phyloP scores from a whole-genome alignment of 345 rosid species.

The Cardamine chenopodiifolia region DNA sequence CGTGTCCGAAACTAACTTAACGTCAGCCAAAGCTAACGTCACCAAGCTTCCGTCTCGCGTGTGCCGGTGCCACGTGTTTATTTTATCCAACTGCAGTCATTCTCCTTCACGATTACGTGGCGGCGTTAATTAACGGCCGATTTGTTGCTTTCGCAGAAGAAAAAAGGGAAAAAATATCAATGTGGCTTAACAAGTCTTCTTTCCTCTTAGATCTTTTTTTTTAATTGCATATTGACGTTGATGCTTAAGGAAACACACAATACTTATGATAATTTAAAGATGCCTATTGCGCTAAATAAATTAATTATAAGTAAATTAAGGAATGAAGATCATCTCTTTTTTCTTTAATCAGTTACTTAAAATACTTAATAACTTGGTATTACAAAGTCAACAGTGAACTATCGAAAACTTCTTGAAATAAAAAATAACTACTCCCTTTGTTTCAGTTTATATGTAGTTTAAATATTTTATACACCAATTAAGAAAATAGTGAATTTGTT shows the following conservation, averaged over 20 bases:
- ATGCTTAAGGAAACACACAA: constrained; percentile 5
- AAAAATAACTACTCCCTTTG: not conserved
- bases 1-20: constrained; percentile 10
- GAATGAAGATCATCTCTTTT: not conserved
- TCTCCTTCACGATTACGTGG: constrained; percentile 37
- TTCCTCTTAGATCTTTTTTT: not conserved
- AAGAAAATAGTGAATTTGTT: too few relatives aligned
- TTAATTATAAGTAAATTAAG: not conserved
- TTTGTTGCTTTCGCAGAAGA: constrained; percentile 39
- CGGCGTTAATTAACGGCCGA: constrained; percentile 35
- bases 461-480: too few relatives aligned
- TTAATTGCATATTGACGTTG: constrained; percentile 6
- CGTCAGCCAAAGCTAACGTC: constrained; percentile 31
- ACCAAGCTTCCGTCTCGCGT: not conserved
- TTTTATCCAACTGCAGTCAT: constrained; percentile 19
- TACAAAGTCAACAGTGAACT: constrained; percentile 16
- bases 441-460: too few relatives aligned
- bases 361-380: too few relatives aligned
- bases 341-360: too few relatives aligned
- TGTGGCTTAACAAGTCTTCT: constrained; percentile 30
- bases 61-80: constrained; percentile 22
- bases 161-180: not conserved
- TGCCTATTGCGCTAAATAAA: not conserved
- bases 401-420: not conserved
- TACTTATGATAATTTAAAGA: not conserved